Evolutionary conservation across 2,329 filamentous ascomycete genomes (phyloP).

Genomic region (Aspergillus awamori): DNA sequence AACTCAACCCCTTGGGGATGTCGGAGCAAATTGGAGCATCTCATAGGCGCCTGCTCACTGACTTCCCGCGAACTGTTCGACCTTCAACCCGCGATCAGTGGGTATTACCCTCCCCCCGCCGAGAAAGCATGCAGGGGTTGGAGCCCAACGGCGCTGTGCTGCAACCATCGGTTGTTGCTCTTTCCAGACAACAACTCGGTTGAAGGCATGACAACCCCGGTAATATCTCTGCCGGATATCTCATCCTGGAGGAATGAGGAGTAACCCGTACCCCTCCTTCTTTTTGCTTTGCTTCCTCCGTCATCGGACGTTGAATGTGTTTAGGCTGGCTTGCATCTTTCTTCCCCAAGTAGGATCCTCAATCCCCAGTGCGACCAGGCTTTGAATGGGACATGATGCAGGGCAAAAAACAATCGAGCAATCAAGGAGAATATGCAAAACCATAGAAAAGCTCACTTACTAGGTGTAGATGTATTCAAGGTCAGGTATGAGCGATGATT

Average conservation of each 20-base stretch:
- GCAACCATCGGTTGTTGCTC: neutral
- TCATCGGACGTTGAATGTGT: neutral
- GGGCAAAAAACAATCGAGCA: neutral
- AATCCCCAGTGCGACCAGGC: neutral
- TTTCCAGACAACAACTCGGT: neutral
- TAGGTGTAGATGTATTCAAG: neutral
- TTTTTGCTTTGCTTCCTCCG: neutral
- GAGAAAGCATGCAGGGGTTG: conserved; percentile 9
- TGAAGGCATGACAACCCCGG: neutral
- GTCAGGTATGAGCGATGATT: neutral
- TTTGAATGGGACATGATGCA: neutral
- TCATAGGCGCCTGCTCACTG: conserved; percentile 17
- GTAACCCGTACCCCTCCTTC: neutral
- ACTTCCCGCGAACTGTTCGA: conserved; percentile 15
- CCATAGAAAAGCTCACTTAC: conserved; percentile 4
- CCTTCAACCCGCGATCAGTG: conserved; percentile 14
- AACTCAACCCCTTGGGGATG: conserved; percentile 11
- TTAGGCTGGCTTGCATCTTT: conserved; percentile 6
- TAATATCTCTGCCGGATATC: neutral
- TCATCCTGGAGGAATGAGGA: neutral
- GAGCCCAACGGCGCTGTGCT: conserved; percentile 4
- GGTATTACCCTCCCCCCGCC: conserved; percentile 10
- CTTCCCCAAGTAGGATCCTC: neutral
- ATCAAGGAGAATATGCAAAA: neutral
- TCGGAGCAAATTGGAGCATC: conserved; percentile 17